A percentile compares a stretch with the other conserved stretches of the same genome.
These are phyloP conservation scores for Hypomontagnella monticulosa DNA, from an alignment of 495 filamentous ascomycete species.

Conservation along the genomic window DNA sequence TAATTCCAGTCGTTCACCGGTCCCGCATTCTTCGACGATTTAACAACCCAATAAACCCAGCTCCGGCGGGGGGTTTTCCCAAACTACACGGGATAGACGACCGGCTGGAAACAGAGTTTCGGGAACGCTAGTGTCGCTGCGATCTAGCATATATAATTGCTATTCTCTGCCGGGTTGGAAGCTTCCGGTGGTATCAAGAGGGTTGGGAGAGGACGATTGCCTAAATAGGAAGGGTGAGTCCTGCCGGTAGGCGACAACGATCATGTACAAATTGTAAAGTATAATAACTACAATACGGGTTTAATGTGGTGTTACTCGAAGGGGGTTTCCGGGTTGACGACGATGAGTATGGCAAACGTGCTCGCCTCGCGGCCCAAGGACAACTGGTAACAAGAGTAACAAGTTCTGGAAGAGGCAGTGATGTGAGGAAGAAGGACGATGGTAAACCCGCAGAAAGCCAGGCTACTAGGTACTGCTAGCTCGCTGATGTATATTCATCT, in stretches of 20 bases:
- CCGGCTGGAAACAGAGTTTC: conserved; percentile 42
- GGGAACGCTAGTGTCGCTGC: conserved; percentile 34
- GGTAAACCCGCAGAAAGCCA: conserved; percentile 34
- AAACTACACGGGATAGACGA: conserved; percentile 36
- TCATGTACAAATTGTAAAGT: conserved; percentile 37
- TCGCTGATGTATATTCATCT: conserved; percentile 41
- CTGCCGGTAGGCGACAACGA: conserved; percentile 41
- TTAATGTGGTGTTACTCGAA: conserved; percentile 42
- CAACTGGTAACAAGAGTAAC: conserved; percentile 27
- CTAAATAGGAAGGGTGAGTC: conserved; percentile 39
- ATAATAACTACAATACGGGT: conserved; percentile 37
- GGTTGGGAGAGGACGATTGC: conserved; percentile 26
- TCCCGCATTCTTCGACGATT: conserved; percentile 30
- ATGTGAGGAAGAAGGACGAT: conserved; percentile 42
- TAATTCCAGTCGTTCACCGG: conserved; percentile 30
- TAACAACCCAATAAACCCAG: conserved; percentile 28
- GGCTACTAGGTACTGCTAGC: conserved; percentile 29
- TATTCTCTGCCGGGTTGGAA: conserved; percentile 30
- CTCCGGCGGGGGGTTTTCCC: conserved; percentile 30
- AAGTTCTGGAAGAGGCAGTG: conserved; percentile 39
- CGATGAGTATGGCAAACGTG: conserved; percentile 28
- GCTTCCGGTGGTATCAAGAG: conserved; percentile 26
- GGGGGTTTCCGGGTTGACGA: conserved; percentile 28
- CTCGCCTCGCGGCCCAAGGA: conserved; percentile 24
- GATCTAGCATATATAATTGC: conserved; percentile 36